Percentiles rank a stretch among this genome's conserved stretches.
Evolutionary conservation across 1,284 basidiomycete species (phyloP).

Genomic region (Leccinum fuscescens): DNA sequence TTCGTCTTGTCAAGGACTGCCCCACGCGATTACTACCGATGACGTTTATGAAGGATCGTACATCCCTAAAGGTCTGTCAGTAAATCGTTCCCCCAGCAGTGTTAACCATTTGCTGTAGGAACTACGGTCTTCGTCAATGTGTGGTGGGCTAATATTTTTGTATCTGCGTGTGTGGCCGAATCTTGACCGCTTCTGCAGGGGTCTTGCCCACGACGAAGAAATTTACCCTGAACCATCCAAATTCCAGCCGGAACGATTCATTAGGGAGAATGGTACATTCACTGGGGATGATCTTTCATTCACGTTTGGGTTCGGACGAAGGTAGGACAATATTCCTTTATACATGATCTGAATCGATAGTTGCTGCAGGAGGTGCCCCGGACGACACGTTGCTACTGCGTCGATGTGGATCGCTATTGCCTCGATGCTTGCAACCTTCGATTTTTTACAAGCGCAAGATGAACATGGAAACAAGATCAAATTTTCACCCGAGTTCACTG

Average conservation of each 20-base stretch:
- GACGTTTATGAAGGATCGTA: slow-evolving; percentile 43
- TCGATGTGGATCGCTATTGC: slow-evolving; percentile 30
- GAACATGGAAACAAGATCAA: slow-evolving; percentile 21
- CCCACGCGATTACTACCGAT: slow-evolving; percentile 41
- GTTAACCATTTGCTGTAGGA: slow-evolving; percentile 18
- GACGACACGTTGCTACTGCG: slow-evolving; percentile 41
- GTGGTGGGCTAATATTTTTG: slow-evolving; percentile 35
- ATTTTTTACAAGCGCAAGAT: slow-evolving; percentile 23
- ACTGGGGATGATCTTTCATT: slow-evolving; percentile 37
- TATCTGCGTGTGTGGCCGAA: not conserved
- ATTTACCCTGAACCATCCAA: slow-evolving; percentile 42
- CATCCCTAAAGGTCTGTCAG: slow-evolving; percentile 39
- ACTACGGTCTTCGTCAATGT: slow-evolving; percentile 44
- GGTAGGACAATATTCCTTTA: slow-evolving; percentile 26
- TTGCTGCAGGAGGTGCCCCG: slow-evolving; percentile 22
- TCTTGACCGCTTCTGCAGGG: slow-evolving; percentile 33
- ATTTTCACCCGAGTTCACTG: slow-evolving; percentile 21
- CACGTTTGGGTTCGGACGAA: slow-evolving; percentile 46
- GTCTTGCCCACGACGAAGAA: slow-evolving; percentile 42
- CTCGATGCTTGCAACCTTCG: slow-evolving; percentile 25
- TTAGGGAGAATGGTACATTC: slow-evolving; percentile 17
- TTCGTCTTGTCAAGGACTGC: slow-evolving; percentile 34
- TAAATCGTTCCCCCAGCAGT: not conserved
- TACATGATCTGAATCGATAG: not conserved
- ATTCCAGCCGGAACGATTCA: slow-evolving; percentile 47